phyloP scores from a whole-genome alignment of 441 rosid genomes.

The Oxalis stricta region DNA sequence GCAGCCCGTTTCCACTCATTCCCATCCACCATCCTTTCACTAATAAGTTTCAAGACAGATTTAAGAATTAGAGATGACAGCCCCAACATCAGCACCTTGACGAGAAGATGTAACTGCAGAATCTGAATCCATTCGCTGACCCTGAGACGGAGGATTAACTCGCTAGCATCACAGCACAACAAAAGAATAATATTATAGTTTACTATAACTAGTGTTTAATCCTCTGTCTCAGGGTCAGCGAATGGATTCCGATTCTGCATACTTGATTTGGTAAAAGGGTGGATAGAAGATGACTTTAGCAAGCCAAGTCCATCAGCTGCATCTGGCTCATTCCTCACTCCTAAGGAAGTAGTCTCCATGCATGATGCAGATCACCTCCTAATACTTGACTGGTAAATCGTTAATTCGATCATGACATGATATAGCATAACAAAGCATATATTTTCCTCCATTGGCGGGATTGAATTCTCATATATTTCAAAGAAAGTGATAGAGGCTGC shows the following conservation, averaged over 20 bases:
- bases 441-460: too few relatives aligned
- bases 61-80: constrained; percentile 67
- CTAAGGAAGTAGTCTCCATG: constrained; percentile 77
- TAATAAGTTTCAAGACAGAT: constrained; percentile 70
- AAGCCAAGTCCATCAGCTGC: constrained; percentile 39
- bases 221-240: neutral
- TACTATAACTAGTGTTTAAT: too few relatives aligned
- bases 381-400: too few relatives aligned
- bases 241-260: constrained; percentile 21
- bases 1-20: constrained; percentile 74
- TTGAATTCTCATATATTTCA: too few relatives aligned
- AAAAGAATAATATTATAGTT: too few relatives aligned
- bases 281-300: constrained; percentile 72
- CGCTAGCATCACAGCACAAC: too few relatives aligned
- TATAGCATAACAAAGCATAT: too few relatives aligned
- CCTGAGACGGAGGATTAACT: constrained; percentile 34
- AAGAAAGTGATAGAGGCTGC: too few relatives aligned
- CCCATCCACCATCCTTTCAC: constrained; percentile 76
- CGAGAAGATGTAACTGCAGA: constrained; percentile 81
- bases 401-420: too few relatives aligned
- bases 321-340: constrained; percentile 43
- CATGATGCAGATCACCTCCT: too few relatives aligned
- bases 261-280: constrained; percentile 70
- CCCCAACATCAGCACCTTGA: constrained; percentile 80
- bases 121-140: constrained; percentile 76